Evolutionary conservation across 2,329 filamentous ascomycete species (phyloP).

Genomic region (Orbilia quercus): DNA sequence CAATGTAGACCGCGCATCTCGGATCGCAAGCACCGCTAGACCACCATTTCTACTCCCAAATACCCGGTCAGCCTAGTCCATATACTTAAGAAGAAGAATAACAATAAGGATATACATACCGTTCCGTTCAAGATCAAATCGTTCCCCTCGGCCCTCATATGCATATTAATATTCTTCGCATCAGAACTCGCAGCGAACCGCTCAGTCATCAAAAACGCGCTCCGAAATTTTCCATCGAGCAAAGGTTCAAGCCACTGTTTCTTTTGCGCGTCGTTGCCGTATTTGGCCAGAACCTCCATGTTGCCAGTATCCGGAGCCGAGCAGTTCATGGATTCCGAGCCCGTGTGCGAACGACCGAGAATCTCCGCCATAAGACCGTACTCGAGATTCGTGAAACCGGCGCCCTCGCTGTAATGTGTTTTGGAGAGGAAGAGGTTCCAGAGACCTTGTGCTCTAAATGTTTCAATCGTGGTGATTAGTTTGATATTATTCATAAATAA

Average conservation of each 20-base stretch:
- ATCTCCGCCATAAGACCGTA: constrained; percentile 98
- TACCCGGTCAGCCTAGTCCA: constrained; percentile 6
- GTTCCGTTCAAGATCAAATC: constrained; percentile 91
- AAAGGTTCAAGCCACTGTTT: constrained; percentile 82
- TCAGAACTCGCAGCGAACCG: constrained; percentile 88
- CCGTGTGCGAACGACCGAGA: constrained; percentile 84
- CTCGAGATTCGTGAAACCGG: constrained; percentile 93
- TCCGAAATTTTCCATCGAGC: constrained; percentile 84
- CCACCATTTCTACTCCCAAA: constrained; percentile 87
- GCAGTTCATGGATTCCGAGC: constrained; percentile 89
- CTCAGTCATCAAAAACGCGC: constrained; percentile 94
- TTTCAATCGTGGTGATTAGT: background rate
- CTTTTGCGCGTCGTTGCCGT: constrained; percentile 87
- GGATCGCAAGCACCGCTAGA: constrained; percentile 93
- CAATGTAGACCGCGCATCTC: constrained; percentile 90
- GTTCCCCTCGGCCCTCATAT: constrained; percentile 83
- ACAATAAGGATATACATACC: constrained; percentile 66
- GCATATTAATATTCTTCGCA: constrained; percentile 90
- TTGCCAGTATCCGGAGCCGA: constrained; percentile 92
- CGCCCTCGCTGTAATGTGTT: constrained; percentile 93
- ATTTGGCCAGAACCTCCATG: constrained; percentile 94
- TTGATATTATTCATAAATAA: background rate
- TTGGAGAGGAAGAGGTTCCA: constrained; percentile 99
- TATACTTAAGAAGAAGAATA: no score
- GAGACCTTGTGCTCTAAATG: constrained; percentile 75